These are phyloP conservation scores for Leccinum uliginosum DNA, from an alignment of 768 basidiomycete genomes.

Conservation along the genomic window DNA sequence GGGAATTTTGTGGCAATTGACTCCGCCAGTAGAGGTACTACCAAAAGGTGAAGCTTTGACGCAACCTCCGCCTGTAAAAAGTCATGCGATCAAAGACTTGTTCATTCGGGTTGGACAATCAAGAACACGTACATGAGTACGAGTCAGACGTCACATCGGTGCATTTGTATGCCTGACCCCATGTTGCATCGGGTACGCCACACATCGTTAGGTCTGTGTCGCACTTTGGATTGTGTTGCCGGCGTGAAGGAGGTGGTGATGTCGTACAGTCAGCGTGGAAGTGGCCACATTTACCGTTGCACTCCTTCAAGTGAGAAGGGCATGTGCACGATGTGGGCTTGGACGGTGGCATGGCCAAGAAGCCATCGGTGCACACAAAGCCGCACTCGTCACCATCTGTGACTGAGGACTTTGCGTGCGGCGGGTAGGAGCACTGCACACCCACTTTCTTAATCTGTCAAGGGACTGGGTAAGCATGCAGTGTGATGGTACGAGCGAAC, in stretches of 20 bases:
- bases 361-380: conserved; percentile 29
- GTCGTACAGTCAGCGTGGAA: conserved; percentile 20
- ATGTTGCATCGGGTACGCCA: conserved; percentile 15
- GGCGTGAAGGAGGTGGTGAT: conserved; percentile 14
- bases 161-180: conserved; percentile 28
- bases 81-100: background rate
- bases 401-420: conserved; percentile 22
- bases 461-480: background rate
- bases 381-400: conserved; percentile 21
- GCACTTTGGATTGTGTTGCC: conserved; percentile 21
- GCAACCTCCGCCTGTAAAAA: conserved; percentile 34
- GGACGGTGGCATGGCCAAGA: conserved; percentile 15
- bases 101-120: background rate
- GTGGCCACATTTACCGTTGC: conserved; percentile 30
- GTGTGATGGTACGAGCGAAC: background rate
- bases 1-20: conserved; percentile 32
- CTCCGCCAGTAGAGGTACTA: conserved; percentile 14
- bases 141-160: conserved; percentile 24
- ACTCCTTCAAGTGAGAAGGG: conserved; percentile 21
- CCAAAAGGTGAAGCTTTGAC: conserved; percentile 20
- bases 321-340: conserved; percentile 27
- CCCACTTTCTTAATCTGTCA: conserved; percentile 23
- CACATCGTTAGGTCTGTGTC: conserved; percentile 22
- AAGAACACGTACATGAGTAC: conserved; percentile 28
- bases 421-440: conserved; percentile 31